Conservation (phyloP, 139 green algal genomes). For the Picochlorum costavermella region DNA sequence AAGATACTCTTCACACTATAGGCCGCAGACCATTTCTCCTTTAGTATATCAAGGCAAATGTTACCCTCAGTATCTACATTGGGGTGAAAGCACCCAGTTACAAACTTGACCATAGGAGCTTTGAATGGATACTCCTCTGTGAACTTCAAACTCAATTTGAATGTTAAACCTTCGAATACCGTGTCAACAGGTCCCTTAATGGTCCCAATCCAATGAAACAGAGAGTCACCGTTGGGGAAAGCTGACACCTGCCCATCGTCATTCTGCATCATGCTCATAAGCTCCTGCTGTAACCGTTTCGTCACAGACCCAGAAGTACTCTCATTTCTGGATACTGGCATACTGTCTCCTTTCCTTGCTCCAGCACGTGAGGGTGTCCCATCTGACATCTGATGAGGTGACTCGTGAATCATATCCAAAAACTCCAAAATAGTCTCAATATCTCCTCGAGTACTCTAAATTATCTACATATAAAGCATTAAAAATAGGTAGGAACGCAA, state of each 20-base stretch:
- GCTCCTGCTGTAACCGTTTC: slow-evolving; percentile 52
- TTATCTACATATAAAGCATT: no score
- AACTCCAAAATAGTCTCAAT: no score
- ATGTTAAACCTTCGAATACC: slow-evolving; percentile 62
- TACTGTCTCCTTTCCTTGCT: no score
- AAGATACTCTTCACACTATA: slow-evolving; percentile 69
- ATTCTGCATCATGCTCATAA: slow-evolving; percentile 46
- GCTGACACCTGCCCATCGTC: slow-evolving; percentile 46
- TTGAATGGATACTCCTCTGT: slow-evolving; percentile 72
- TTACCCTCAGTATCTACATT: slow-evolving; percentile 73
- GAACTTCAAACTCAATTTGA: slow-evolving; percentile 61
- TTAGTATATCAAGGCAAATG: slow-evolving; percentile 81
- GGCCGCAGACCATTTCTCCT: slow-evolving; percentile 64
- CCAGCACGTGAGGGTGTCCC: no score
- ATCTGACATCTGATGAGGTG: no score
- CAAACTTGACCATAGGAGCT: slow-evolving; percentile 61
- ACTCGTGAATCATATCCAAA: no score
- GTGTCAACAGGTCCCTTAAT: slow-evolving; percentile 53
- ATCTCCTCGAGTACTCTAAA: no score
- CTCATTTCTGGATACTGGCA: background rate
- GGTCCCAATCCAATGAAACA: slow-evolving; percentile 70
- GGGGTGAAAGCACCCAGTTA: slow-evolving; percentile 71
- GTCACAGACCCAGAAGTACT: slow-evolving; percentile 29
- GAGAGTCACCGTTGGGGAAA: slow-evolving; percentile 70
- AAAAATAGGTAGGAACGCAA: no score